These are phyloP conservation scores for Verbena officinalis DNA, from an alignment of 257 asterid species.

Conservation along the genomic window DNA sequence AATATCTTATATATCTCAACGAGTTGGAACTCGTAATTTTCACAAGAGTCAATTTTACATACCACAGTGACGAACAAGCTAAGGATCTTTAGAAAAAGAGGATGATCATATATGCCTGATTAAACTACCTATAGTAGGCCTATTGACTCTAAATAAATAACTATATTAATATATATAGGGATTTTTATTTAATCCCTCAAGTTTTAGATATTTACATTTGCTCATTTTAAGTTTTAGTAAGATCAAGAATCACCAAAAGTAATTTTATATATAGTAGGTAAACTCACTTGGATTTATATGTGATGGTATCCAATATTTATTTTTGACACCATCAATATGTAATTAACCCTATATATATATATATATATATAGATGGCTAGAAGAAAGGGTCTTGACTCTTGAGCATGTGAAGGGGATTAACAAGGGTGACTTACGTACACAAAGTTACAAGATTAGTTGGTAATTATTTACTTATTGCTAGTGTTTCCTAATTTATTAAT, in stretches of 20 bases:
- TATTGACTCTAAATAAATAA: neutral
- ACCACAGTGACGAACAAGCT: neutral
- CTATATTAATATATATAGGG: neutral
- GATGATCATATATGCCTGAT: neutral
- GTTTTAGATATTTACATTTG: no score
- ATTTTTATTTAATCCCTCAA: no score
- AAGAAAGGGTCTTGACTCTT: neutral
- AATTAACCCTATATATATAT: no score
- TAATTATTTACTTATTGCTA: neutral
- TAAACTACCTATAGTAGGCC: neutral
- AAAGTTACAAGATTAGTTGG: slow-evolving; percentile 17
- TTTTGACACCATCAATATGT: no score
- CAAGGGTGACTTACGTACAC: slow-evolving; percentile 4
- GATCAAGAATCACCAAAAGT: no score
- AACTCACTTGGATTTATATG: no score
- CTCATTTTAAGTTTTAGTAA: no score
- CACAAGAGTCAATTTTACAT: neutral
- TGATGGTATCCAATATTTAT: no score
- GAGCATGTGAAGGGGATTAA: neutral
- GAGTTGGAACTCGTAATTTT: neutral
- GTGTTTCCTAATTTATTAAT: neutral
- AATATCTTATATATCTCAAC: no score
- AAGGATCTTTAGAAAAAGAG: neutral
- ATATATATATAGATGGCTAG: no score
- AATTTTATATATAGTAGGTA: no score